These are phyloP conservation scores for Barnettozyma hawaiiensis DNA, from an alignment of 1,139 yeast genomes.

Conservation along the genomic window DNA sequence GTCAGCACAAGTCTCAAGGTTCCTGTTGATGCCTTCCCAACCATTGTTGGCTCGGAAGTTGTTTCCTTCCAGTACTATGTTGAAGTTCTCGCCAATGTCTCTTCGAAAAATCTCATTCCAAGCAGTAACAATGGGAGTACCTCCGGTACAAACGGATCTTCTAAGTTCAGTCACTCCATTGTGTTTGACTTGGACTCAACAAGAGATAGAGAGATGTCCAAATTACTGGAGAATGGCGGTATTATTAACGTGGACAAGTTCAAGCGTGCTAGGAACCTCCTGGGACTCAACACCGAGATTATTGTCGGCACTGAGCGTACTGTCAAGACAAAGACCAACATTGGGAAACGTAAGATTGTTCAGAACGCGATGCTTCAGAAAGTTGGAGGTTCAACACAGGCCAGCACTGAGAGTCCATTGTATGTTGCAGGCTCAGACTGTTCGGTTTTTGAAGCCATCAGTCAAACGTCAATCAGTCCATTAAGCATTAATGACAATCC, in stretches of 20 bases:
- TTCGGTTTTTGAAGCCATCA: conserved; percentile 15
- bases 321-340: conserved; percentile 10
- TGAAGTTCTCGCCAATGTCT: conserved; percentile 72
- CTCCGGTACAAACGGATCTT: conserved; percentile 3
- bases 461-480: conserved; percentile 24
- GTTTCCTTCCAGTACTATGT: conserved; percentile 82
- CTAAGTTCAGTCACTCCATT: conserved; percentile 34
- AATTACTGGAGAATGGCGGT: conserved; percentile 26
- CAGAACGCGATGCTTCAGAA: conserved; percentile 6
- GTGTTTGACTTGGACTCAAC: conserved; percentile 33
- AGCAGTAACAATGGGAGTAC: conserved; percentile 9
- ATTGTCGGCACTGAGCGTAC: conserved; percentile 58
- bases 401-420: not conserved
- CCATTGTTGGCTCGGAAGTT: conserved; percentile 66
- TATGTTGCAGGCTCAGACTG: conserved; percentile 8
- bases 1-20: conserved; percentile 61
- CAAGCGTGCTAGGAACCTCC: conserved; percentile 67
- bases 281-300: conserved; percentile 73
- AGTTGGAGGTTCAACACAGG: not conserved
- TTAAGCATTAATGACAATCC: conserved; percentile 22
- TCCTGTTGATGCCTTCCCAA: conserved; percentile 84
- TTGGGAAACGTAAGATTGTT: conserved; percentile 10
- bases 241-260: conserved; percentile 74
- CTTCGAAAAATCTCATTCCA: conserved; percentile 37
- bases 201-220: conserved; percentile 20